Percentiles rank a stretch among this genome's conserved stretches.
Evolutionary conservation across 2,329 filamentous ascomycete species (phyloP).

Genomic region (Samsoniella hepiali): DNA sequence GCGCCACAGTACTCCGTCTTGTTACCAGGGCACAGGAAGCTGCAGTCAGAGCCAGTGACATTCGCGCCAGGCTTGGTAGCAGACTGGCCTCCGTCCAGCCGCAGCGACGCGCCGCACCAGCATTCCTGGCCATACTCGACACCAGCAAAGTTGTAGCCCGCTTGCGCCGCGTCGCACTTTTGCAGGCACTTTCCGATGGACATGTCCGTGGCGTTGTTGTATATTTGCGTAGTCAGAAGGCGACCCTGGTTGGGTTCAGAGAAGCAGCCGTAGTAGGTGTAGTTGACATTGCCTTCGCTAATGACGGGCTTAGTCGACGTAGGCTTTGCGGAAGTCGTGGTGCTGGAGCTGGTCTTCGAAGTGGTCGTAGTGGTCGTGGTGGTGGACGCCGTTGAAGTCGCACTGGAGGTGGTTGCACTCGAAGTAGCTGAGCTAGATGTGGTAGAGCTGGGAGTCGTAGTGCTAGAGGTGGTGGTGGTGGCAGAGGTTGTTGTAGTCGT

Average conservation of each 20-base stretch:
- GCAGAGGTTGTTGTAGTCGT: background rate
- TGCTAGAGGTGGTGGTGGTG: background rate
- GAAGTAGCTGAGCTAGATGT: constrained; percentile 8
- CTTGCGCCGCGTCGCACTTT: constrained; percentile 25
- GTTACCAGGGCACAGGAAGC: constrained; percentile 35
- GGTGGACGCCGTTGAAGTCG: background rate
- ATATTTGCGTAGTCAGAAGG: constrained; percentile 29
- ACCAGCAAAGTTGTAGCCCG: constrained; percentile 34
- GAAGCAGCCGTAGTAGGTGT: constrained; percentile 37
- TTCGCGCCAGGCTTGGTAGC: constrained; percentile 28
- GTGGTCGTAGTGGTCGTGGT: constrained; percentile 1
- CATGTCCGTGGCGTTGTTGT: constrained; percentile 32
- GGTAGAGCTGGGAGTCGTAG: background rate
- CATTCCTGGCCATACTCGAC: constrained; percentile 39
- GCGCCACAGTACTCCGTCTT: constrained; percentile 32
- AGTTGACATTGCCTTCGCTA: constrained; percentile 35
- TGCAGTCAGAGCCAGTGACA: constrained; percentile 31
- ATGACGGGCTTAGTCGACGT: constrained; percentile 29
- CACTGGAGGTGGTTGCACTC: constrained; percentile 6
- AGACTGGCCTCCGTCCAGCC: constrained; percentile 26
- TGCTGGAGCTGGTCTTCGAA: background rate
- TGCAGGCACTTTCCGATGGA: constrained; percentile 33
- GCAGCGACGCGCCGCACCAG: constrained; percentile 35
- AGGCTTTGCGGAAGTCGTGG: constrained; percentile 21
- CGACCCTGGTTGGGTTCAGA: constrained; percentile 33